Conservation (phyloP, 2,329 filamentous ascomycete genomes). For the Rutstroemia sp. region DNA sequence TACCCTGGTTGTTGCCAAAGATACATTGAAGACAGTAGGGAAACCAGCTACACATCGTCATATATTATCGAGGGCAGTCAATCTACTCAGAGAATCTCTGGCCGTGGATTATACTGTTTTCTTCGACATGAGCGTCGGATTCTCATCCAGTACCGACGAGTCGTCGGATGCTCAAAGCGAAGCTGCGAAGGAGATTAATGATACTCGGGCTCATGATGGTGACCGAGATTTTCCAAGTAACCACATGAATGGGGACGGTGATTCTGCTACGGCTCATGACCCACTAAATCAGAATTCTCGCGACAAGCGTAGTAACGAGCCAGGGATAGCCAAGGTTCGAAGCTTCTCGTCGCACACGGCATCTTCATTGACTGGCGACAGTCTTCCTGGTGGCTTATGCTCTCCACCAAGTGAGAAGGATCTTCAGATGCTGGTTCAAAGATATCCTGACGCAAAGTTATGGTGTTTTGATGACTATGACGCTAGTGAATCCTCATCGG, state of each 20-base stretch:
- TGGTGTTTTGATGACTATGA: constrained; percentile 6
- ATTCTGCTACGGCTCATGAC: not conserved
- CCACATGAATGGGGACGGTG: not conserved
- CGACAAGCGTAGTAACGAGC: constrained; percentile 1
- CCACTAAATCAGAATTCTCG: not conserved
- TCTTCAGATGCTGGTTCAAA: not conserved
- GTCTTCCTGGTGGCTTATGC: not conserved
- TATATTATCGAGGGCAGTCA: constrained; percentile 9
- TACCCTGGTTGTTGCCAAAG: not conserved
- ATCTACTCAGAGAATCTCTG: constrained; percentile 14
- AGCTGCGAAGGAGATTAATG: not conserved
- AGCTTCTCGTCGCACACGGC: not conserved
- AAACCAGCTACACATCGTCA: constrained; percentile 1
- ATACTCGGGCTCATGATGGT: too few relatives aligned
- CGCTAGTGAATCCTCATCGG: not conserved
- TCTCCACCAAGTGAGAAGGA: not conserved
- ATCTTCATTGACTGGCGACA: not conserved
- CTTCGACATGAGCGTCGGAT: constrained; percentile 9
- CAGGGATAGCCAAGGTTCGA: constrained; percentile 1
- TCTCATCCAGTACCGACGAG: not conserved
- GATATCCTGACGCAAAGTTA: constrained; percentile 2
- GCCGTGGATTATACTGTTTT: constrained; percentile 15
- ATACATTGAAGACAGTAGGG: not conserved
- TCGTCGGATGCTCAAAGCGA: not conserved
- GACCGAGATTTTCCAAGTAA: too few relatives aligned